Evolutionary conservation across 2,329 filamentous ascomycete species (phyloP).

Genomic region (Hyphodiscus sp.): DNA sequence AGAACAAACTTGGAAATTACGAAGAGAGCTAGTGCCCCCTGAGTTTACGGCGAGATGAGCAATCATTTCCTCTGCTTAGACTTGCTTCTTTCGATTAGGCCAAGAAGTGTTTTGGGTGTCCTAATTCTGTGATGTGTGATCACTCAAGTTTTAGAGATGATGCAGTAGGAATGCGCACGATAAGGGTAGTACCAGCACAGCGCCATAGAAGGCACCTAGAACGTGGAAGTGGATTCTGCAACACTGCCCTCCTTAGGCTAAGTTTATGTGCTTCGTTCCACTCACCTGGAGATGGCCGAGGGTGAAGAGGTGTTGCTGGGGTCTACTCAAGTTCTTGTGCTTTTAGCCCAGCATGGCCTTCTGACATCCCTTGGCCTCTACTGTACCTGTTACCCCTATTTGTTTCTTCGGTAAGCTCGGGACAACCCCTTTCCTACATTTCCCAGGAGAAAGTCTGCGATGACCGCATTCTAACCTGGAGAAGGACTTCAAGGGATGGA

Average conservation of each 20-base stretch:
- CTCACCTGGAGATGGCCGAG: neutral
- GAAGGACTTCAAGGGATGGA: neutral
- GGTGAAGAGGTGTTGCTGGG: neutral
- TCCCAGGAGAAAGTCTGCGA: neutral
- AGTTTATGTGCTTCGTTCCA: conserved; percentile 3
- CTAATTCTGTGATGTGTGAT: neutral
- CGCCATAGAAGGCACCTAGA: conserved; percentile 5
- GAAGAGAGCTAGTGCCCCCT: neutral
- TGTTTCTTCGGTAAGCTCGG: neutral
- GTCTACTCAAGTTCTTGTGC: neutral
- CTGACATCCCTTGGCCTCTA: neutral
- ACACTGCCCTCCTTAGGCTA: conserved; percentile 1
- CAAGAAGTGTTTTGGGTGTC: neutral
- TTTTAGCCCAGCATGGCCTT: neutral
- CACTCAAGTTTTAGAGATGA: neutral
- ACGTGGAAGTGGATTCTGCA: conserved; percentile 3
- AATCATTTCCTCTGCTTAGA: neutral
- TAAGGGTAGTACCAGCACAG: neutral
- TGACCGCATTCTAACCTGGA: neutral
- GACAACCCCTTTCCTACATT: neutral
- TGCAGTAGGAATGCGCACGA: neutral
- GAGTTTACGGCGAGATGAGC: neutral
- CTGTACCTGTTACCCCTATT: neutral
- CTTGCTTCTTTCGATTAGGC: neutral
- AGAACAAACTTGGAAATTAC: neutral